These are phyloP conservation scores for Pseudogymnoascus sp. DNA, from an alignment of 2,329 filamentous ascomycete species.

Conservation along the genomic window DNA sequence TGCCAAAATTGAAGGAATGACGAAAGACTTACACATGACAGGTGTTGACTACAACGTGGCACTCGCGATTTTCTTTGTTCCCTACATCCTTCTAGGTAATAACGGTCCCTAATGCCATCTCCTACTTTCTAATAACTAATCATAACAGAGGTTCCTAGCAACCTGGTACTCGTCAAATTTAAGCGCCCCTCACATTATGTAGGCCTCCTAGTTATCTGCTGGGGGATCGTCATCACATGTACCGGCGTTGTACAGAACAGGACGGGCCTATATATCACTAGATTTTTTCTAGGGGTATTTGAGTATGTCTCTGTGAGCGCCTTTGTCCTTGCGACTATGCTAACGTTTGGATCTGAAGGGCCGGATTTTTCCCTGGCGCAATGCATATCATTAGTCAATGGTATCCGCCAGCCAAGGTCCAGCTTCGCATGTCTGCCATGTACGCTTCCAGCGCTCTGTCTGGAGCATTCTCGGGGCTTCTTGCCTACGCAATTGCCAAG, in stretches of 20 bases:
- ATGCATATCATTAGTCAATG: constrained; percentile 28
- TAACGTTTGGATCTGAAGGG: constrained; percentile 5
- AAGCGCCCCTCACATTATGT: constrained; percentile 43
- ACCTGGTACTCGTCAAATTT: constrained; percentile 46
- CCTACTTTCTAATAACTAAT: no score
- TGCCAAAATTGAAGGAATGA: constrained; percentile 24
- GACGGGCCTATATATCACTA: constrained; percentile 24
- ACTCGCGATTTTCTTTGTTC: constrained; percentile 25
- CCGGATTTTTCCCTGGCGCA: constrained; percentile 16
- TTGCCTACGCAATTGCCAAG: constrained; percentile 36
- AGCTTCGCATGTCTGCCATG: not conserved
- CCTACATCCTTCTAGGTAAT: constrained; percentile 27
- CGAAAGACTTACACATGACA: constrained; percentile 26
- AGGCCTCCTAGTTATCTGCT: constrained; percentile 34
- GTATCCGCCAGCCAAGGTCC: constrained; percentile 6
- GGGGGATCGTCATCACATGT: constrained; percentile 38
- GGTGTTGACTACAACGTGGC: constrained; percentile 27
- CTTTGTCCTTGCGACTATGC: not conserved
- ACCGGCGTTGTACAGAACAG: constrained; percentile 26
- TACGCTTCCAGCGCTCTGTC: constrained; percentile 20
- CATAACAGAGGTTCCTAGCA: constrained; percentile 38
- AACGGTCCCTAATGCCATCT: no score
- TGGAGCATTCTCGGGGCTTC: constrained; percentile 38
- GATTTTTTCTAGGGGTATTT: constrained; percentile 19
- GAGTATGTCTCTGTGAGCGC: constrained; percentile 7